Conservation (phyloP, 2,329 filamentous ascomycete genomes). For the Podosphaera xanthii region DNA sequence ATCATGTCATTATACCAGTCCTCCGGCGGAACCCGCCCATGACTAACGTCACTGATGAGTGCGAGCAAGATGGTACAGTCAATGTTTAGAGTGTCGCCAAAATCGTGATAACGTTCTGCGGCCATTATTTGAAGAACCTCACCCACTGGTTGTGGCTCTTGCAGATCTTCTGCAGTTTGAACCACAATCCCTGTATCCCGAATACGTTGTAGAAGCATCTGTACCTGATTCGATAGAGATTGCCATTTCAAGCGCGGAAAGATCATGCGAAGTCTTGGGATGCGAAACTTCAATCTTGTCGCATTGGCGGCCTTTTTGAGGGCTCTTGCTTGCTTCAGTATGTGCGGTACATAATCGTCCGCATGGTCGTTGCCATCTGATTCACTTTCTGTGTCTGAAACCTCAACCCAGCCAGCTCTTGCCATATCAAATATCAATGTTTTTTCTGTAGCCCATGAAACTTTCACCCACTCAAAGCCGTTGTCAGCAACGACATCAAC, state of each 20-base stretch:
- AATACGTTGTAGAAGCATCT: conserved; percentile 31
- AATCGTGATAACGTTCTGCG: conserved; percentile 17
- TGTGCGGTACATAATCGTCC: conserved; percentile 24
- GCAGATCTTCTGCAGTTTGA: conserved; percentile 13
- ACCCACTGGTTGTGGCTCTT: conserved; percentile 6
- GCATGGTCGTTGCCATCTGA: conserved; percentile 17
- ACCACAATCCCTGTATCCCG: conserved; percentile 21
- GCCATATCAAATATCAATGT: conserved; percentile 44
- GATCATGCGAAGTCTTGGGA: conserved; percentile 35
- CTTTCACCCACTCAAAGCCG: conserved; percentile 44
- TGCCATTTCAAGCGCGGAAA: conserved; percentile 32
- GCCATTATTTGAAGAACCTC: conserved; percentile 16
- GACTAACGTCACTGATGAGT: conserved; percentile 38
- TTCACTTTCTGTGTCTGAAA: conserved; percentile 20
- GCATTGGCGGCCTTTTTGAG: conserved; percentile 32
- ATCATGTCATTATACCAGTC: conserved; percentile 16
- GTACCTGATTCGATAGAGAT: conserved; percentile 27
- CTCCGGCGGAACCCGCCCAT: conserved; percentile 14
- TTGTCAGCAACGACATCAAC: conserved; percentile 42
- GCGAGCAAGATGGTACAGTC: conserved; percentile 45
- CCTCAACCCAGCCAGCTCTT: conserved; percentile 38
- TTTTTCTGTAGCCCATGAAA: conserved; percentile 40
- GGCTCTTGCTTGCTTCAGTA: conserved; percentile 35
- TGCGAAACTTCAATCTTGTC: conserved; percentile 32
- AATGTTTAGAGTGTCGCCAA: conserved; percentile 26